Conservation (phyloP, 1,139 yeast genomes). For the Debaryomyces udenii region DNA sequence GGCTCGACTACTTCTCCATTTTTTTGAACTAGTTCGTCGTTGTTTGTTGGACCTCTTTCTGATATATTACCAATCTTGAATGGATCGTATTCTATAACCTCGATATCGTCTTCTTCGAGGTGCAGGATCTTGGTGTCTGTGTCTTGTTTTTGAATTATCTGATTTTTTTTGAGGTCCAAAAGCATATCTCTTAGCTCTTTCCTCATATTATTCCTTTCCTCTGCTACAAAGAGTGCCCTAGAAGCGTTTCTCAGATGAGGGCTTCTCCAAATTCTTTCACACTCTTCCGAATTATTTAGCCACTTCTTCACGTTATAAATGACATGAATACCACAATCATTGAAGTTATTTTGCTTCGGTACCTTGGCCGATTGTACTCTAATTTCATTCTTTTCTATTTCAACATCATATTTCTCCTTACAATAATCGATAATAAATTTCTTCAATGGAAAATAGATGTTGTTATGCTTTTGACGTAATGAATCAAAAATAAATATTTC, state of each 20-base stretch:
- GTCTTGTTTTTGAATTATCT: conserved; percentile 9
- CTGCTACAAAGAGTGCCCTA: conserved; percentile 28
- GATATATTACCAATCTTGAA: conserved; percentile 2
- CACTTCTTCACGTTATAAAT: conserved; percentile 76
- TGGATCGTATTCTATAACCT: conserved; percentile 23
- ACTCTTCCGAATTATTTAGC: conserved; percentile 51
- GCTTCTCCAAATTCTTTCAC: conserved; percentile 55
- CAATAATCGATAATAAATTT: conserved; percentile 73
- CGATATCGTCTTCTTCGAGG: conserved; percentile 28
- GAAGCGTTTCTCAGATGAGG: conserved; percentile 22
- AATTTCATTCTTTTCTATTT: conserved; percentile 48
- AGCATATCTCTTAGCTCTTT: conserved; percentile 31
- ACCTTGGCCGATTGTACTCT: conserved; percentile 56
- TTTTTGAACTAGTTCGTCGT: not conserved
- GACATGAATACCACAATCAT: conserved; percentile 95
- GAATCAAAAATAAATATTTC: conserved; percentile 81
- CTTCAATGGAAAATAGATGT: conserved; percentile 58
- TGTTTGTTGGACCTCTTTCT: not conserved
- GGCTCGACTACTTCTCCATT: not conserved
- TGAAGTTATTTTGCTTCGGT: conserved; percentile 84
- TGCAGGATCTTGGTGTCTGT: conserved; percentile 7
- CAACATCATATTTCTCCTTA: conserved; percentile 57
- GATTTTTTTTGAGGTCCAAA: conserved; percentile 28
- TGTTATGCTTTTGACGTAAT: conserved; percentile 58
- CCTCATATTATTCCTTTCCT: conserved; percentile 39